Evolutionary conservation across 1,284 basidiomycete species (phyloP).

Genomic region (Papiliotrema nemorosa): DNA sequence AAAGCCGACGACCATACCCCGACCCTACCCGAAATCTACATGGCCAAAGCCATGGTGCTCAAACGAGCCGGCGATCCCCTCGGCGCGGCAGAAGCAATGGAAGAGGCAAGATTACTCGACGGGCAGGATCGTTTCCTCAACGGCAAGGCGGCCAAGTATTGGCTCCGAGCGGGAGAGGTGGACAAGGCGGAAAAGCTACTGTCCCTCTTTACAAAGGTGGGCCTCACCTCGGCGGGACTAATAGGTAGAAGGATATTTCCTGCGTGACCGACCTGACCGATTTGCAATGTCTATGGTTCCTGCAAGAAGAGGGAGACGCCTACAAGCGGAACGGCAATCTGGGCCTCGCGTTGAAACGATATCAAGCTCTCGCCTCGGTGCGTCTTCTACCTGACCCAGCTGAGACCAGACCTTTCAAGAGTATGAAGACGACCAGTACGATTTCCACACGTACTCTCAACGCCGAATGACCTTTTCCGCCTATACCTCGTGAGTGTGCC

Average conservation of each 20-base stretch:
- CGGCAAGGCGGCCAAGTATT: constrained; percentile 89
- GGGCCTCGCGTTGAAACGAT: constrained; percentile 84
- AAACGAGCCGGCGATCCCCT: constrained; percentile 80
- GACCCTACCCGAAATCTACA: constrained; percentile 86
- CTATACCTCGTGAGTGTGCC: constrained; percentile 65
- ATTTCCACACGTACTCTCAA: constrained; percentile 95
- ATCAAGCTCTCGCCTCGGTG: constrained; percentile 71
- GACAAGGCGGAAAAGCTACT: constrained; percentile 70
- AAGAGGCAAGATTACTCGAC: constrained; percentile 81
- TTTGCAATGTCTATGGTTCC: constrained; percentile 91
- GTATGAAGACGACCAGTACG: constrained; percentile 93
- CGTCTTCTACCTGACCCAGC: constrained; percentile 8
- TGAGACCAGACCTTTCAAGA: constrained; percentile 70
- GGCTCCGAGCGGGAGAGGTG: constrained; percentile 72
- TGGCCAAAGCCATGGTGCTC: constrained; percentile 76
- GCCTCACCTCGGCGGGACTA: constrained; percentile 8
- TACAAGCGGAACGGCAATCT: constrained; percentile 64
- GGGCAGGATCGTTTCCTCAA: constrained; percentile 96
- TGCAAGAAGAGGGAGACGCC: constrained; percentile 76
- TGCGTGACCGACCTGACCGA: constrained; percentile 84
- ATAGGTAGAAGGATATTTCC: constrained; percentile 65
- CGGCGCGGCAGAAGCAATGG: constrained; percentile 71
- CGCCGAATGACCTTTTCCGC: constrained; percentile 83
- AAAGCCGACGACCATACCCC: constrained; percentile 77
- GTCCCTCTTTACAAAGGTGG: constrained; percentile 83